These are phyloP conservation scores for Macrotyloma uniflorum DNA, from an alignment of 306 rosid genomes.

Conservation along the genomic window DNA sequence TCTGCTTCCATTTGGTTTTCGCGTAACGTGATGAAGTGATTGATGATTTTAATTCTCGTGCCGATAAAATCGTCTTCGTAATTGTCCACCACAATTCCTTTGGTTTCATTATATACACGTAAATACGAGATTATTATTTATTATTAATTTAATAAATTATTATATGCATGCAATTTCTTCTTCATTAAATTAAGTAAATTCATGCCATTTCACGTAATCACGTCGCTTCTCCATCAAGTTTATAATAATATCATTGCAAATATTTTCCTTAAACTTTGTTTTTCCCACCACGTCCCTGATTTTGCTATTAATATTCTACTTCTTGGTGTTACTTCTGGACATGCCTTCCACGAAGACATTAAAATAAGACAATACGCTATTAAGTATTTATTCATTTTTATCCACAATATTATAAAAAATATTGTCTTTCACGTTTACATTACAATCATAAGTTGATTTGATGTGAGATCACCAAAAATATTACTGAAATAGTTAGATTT, in stretches of 20 bases:
- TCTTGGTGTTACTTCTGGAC: constrained; percentile 18
- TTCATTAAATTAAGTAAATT: constrained; percentile 23
- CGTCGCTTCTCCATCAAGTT: constrained; percentile 18
- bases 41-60: not conserved
- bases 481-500: no score
- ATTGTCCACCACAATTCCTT: not conserved
- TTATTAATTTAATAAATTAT: no score
- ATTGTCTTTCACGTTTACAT: no score
- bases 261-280: not conserved
- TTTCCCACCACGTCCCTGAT: not conserved
- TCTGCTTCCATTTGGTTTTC: constrained; percentile 51
- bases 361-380: not conserved
- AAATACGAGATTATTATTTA: not conserved
- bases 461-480: no score
- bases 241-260: not conserved
- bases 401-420: no score
- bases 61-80: constrained; percentile 1
- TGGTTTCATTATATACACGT: not conserved
- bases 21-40: not conserved
- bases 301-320: not conserved
- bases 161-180: not conserved
- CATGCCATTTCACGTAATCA: constrained; percentile 27
- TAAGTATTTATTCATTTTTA: not conserved
- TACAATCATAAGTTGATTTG: no score
- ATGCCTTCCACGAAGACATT: constrained; percentile 23